A percentile compares a stretch with the other conserved stretches of the same genome.
These are phyloP conservation scores for Leishmania guyanensis DNA, from an alignment of 208 protist genomes.

Conservation along the genomic window DNA sequence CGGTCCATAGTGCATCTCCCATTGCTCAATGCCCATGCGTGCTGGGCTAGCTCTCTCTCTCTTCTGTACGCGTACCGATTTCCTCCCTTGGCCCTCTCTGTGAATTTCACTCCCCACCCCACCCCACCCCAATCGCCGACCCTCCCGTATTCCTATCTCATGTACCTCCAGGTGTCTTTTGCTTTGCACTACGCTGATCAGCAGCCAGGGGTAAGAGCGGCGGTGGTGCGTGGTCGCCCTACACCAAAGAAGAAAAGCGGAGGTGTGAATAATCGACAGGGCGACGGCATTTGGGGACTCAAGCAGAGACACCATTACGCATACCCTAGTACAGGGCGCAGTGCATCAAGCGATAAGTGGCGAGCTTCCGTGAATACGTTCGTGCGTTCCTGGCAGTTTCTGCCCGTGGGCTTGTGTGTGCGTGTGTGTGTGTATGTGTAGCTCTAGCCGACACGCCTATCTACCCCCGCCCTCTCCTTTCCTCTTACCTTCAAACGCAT, in stretches of 20 bases:
- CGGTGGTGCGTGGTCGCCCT: background rate
- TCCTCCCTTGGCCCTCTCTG: background rate
- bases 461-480: background rate
- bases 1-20: background rate
- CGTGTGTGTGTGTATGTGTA: background rate
- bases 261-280: background rate
- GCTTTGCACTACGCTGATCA: background rate
- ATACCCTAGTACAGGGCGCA: background rate
- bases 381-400: background rate
- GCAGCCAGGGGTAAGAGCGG: background rate
- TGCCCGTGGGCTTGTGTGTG: background rate
- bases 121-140: background rate
- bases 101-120: background rate
- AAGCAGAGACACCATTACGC: background rate
- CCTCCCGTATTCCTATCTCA: conserved; percentile 19
- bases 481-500: background rate
- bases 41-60: background rate
- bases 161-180: conserved; percentile 8
- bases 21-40: background rate
- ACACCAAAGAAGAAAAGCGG: no score
- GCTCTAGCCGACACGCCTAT: background rate
- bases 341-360: background rate
- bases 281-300: background rate
- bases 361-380: background rate
- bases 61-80: background rate